These are phyloP conservation scores for Colletotrichum paranaense DNA, from an alignment of 2,329 filamentous ascomycete species.

Conservation along the genomic window DNA sequence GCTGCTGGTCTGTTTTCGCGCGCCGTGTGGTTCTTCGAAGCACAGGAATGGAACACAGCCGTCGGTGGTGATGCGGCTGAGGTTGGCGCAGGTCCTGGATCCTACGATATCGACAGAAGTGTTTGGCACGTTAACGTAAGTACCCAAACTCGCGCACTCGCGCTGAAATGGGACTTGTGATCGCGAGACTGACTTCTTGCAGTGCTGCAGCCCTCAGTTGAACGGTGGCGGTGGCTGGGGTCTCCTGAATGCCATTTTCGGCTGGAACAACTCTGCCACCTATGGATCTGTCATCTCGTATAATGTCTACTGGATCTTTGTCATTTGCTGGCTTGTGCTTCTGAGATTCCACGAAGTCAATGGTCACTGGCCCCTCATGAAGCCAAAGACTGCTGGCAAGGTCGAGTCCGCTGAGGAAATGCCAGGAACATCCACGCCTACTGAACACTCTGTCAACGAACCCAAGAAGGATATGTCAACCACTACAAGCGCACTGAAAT, in stretches of 20 bases:
- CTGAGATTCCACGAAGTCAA: too few species aligned
- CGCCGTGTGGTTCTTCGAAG: neutral
- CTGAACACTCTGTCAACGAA: too few species aligned
- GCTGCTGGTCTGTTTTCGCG: constrained; percentile 67
- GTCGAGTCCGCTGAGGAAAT: too few species aligned
- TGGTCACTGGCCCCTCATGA: too few species aligned
- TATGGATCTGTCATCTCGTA: constrained; percentile 35
- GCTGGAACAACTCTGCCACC: constrained; percentile 56
- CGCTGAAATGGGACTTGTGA: constrained; percentile 31
- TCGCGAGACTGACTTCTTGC: constrained; percentile 40
- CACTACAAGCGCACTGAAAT: too few species aligned
- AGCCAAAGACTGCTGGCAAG: too few species aligned
- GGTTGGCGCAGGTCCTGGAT: constrained; percentile 71
- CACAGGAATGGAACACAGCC: constrained; percentile 65
- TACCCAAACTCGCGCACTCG: constrained; percentile 25
- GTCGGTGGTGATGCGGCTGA: constrained; percentile 66
- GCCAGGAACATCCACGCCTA: too few species aligned
- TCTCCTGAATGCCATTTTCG: constrained; percentile 78
- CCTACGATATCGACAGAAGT: constrained; percentile 79
- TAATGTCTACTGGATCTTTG: constrained; percentile 35
- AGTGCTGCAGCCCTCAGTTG: constrained; percentile 72
- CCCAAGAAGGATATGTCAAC: too few species aligned
- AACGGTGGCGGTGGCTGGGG: constrained; percentile 77
- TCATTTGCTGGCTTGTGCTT: neutral
- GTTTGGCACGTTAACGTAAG: constrained; percentile 85